Evolutionary conservation across 768 basidiomycete genomes (phyloP), one percentile per base, ranked within the genome.

Genomic region (Suillus spraguei): DNA sequence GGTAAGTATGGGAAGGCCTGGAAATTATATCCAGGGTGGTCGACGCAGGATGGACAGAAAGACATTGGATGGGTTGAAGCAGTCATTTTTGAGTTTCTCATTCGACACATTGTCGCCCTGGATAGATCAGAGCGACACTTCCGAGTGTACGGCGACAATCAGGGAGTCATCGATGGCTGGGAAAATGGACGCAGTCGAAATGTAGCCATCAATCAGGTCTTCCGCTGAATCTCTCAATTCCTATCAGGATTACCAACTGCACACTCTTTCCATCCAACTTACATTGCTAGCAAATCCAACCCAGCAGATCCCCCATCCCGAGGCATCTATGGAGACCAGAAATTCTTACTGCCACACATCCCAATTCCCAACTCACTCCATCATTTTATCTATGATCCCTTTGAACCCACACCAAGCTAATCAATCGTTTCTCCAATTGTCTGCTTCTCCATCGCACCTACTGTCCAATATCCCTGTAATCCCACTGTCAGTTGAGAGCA

Each of bases 61-160:
- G 70, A 73, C 50, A 73, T 73, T 16, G 56, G 61, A 1, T 73
- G 72, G 70, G 70, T 65, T 0, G 65, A 73, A 64, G 72, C 67
- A 2, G 17, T 72, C 7, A 58, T 65, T 20, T 66, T 69, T 24
- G 60, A 33, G 10, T 13, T 54, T 55, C 46, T 42, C 33, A 8
- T 36, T 35, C 13, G 17, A 20, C 20, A 24, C 22, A n/a, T 61
- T 33, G 1, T 7, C 0, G 4, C 59, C 39, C 6, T 67, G 62
- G n/a, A 16, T 16, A 4, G 42, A 61, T 13, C 3, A 14, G 28
- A 39, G 22, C 3, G 3, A 14, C 35, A 55, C 38, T 32, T 71
- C 52, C 13, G 46, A 0, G 41, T 67, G 0, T 46, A 63, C 2
- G 62, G 72, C 0, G 66, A 72, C 53, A 72, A 72, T 39, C 63